phyloP scores from a whole-genome alignment of 345 rosid genomes.

The Excoecaria agallocha region DNA sequence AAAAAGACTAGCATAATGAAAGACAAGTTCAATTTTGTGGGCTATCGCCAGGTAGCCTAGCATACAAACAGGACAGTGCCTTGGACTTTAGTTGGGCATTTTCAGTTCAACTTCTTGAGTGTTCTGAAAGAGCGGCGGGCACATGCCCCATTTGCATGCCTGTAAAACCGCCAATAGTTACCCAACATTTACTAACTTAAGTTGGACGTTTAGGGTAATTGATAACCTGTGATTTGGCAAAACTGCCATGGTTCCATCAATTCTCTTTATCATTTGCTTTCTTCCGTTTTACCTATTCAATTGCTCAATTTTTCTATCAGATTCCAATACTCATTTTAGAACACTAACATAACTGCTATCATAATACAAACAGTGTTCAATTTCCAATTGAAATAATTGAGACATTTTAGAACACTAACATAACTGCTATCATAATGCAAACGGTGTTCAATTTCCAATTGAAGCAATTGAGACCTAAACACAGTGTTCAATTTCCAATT shows the following conservation, averaged over 20 bases:
- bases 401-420: neutral
- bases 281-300: neutral
- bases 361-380: neutral
- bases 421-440: neutral
- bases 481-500: neutral
- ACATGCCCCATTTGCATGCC: neutral
- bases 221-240: neutral
- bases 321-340: neutral
- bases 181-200: neutral
- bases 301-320: neutral
- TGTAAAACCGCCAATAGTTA: neutral
- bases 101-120: neutral
- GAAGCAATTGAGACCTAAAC: neutral
- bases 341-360: neutral
- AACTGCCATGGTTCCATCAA: neutral
- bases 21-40: neutral
- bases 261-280: neutral
- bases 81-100: neutral
- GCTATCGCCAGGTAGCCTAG: neutral
- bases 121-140: neutral
- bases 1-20: neutral
- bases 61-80: neutral
- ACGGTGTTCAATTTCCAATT: neutral
- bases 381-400: neutral
- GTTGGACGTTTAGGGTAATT: neutral